Percentiles rank a stretch among this genome's conserved stretches.
These are phyloP conservation scores for Arthroderma sp. DNA, from an alignment of 2,329 filamentous ascomycete species.

Conservation along the genomic window DNA sequence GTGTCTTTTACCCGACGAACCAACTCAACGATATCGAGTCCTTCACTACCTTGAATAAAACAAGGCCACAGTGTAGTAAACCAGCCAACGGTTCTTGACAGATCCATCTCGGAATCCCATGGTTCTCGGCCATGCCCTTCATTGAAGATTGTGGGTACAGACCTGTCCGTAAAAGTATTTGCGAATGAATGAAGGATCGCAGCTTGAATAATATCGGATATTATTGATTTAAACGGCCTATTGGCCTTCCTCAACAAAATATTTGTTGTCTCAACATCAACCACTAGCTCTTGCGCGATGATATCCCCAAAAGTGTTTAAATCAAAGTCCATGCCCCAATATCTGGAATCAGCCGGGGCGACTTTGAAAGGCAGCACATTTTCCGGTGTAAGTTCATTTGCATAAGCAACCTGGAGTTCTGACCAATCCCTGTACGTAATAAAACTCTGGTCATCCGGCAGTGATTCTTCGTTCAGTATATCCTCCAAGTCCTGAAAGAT, in stretches of 20 bases:
- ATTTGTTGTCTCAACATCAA: conserved; percentile 2
- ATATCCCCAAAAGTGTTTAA: conserved; percentile 1
- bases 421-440: conserved; percentile 28
- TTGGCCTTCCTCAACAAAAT: conserved; percentile 22
- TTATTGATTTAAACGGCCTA: conserved; percentile 21
- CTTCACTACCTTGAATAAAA: conserved; percentile 18
- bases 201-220: conserved; percentile 26
- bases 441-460: conserved; percentile 16
- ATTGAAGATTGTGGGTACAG: conserved; percentile 33
- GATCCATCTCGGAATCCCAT: conserved; percentile 33
- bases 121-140: conserved; percentile 39
- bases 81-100: conserved; percentile 39
- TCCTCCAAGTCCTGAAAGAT: conserved; percentile 28
- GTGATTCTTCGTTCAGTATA: conserved; percentile 12
- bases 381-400: conserved; percentile 1
- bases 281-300: neutral
- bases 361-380: conserved; percentile 1
- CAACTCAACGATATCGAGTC: conserved; percentile 19
- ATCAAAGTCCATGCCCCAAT: conserved; percentile 2
- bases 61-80: conserved; percentile 38
- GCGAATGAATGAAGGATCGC: conserved; percentile 32
- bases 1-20: conserved; percentile 27
- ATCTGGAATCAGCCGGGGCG: neutral
- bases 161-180: conserved; percentile 28
- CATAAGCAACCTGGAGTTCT: conserved; percentile 19